phyloP scores from a whole-genome alignment of 1,284 basidiomycete species.

The Cutaneotrichosporon daszewskae region DNA sequence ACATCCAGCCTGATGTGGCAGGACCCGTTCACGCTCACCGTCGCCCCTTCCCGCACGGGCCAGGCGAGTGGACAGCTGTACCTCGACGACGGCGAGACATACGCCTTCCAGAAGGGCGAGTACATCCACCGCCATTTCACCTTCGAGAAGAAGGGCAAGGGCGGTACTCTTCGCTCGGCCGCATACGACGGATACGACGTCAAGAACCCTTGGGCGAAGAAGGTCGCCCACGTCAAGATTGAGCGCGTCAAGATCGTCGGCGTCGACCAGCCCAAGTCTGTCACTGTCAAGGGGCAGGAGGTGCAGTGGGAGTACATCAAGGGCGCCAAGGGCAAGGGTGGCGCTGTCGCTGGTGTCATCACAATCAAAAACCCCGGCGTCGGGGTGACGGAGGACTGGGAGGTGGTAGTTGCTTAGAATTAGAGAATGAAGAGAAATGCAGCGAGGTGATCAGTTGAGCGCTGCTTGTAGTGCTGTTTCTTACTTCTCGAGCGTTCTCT shows the following conservation, averaged over 20 bases:
- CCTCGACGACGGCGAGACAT: constrained; percentile 89
- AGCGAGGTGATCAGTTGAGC: too few relatives aligned
- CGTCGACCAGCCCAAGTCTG: constrained; percentile 57
- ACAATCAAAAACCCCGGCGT: constrained; percentile 72
- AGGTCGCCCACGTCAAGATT: constrained; percentile 62
- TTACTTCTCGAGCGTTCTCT: too few relatives aligned
- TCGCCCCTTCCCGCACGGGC: constrained; percentile 67
- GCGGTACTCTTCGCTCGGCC: constrained; percentile 41
- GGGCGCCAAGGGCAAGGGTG: constrained; percentile 49
- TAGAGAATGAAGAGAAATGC: too few relatives aligned
- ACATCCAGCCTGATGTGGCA: constrained; percentile 79
- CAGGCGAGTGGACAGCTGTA: constrained; percentile 79
- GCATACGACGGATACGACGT: constrained; percentile 50
- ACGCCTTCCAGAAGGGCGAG: constrained; percentile 67
- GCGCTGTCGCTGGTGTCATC: constrained; percentile 58
- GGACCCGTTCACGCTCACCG: constrained; percentile 88
- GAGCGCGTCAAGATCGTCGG: constrained; percentile 78
- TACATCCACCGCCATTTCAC: constrained; percentile 74
- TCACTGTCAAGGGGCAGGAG: constrained; percentile 50
- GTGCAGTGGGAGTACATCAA: constrained; percentile 51
- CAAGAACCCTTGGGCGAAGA: constrained; percentile 63
- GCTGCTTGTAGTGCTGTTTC: too few relatives aligned
- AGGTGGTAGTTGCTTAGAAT: constrained; percentile 46
- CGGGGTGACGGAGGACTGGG: constrained; percentile 64
- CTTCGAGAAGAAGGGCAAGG: constrained; percentile 53